Percentiles rank a stretch among this genome's conserved stretches.
phyloP scores from a whole-genome alignment of 495 filamentous ascomycete species.

The Cercophora sp. region DNA sequence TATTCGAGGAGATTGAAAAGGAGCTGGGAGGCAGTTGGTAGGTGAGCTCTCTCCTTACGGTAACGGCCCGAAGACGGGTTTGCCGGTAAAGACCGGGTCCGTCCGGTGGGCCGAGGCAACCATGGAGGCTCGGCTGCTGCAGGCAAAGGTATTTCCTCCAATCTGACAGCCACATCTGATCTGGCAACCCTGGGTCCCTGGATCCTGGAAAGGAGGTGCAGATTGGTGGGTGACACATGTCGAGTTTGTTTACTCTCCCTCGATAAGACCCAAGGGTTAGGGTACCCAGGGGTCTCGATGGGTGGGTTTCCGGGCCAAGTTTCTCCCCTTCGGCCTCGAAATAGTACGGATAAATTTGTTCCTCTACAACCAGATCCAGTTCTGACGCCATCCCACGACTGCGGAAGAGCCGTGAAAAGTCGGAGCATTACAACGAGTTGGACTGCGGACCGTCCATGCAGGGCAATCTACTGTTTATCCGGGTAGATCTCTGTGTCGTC shows the following conservation, averaged over 20 bases:
- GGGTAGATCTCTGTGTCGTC: constrained; percentile 3
- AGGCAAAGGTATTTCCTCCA: constrained; percentile 8
- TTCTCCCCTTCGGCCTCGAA: neutral
- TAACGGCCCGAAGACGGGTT: neutral
- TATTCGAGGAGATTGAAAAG: constrained; percentile 49
- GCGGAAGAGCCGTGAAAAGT: neutral
- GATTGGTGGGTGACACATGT: too few species aligned
- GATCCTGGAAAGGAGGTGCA: too few species aligned
- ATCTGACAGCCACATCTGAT: too few species aligned
- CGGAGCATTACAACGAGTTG: constrained; percentile 7
- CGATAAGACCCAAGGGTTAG: neutral
- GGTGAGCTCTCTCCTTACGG: neutral
- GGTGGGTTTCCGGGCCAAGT: neutral
- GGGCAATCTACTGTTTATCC: constrained; percentile 11
- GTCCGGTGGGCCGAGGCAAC: neutral
- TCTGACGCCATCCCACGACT: neutral
- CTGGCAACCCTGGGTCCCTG: neutral
- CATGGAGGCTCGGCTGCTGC: neutral
- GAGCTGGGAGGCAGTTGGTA: constrained; percentile 11
- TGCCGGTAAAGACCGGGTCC: neutral
- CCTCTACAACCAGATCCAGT: neutral
- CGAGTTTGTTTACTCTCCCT: neutral
- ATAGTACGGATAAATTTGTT: constrained; percentile 8
- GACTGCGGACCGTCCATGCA: neutral
- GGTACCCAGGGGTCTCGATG: neutral